phyloP scores from a whole-genome alignment of 2,329 filamentous ascomycete species.

The Calycina marina region DNA sequence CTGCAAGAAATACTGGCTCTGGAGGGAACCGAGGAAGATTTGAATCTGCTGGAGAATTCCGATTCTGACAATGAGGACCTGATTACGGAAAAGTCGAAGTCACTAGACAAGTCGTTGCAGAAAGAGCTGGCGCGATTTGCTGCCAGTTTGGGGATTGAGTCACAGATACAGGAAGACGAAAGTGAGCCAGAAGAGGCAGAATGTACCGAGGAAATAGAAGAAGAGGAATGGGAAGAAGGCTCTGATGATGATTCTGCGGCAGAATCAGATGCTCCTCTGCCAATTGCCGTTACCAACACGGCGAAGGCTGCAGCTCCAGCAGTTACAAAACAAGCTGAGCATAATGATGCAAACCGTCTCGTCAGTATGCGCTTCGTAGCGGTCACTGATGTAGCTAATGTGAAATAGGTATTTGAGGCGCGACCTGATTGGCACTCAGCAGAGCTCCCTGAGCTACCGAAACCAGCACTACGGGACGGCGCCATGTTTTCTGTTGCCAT shows the following conservation, averaged over 20 bases:
- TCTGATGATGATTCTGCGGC: constrained; percentile 22
- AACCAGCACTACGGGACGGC: constrained; percentile 28
- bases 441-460: constrained; percentile 36
- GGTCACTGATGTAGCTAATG: constrained; percentile 17
- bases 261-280: constrained; percentile 14
- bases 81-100: constrained; percentile 7
- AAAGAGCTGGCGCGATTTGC: constrained; percentile 39
- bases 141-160: constrained; percentile 33
- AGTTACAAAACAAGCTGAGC: constrained; percentile 1
- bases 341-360: constrained; percentile 20
- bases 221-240: constrained; percentile 21
- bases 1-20: constrained; percentile 50
- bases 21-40: constrained; percentile 49
- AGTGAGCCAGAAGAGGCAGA: constrained; percentile 21
- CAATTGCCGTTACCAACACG: not conserved
- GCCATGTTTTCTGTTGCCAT: constrained; percentile 35
- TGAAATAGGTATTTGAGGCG: constrained; percentile 38
- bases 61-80: constrained; percentile 33
- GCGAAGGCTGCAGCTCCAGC: not conserved
- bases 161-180: constrained; percentile 21
- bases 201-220: constrained; percentile 10
- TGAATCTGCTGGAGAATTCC: constrained; percentile 43
- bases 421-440: constrained; percentile 54
- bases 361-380: constrained; percentile 14
- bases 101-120: constrained; percentile 31